Conservation (phyloP, 2,329 filamentous ascomycete species). For the Microdochium nivale region DNA sequence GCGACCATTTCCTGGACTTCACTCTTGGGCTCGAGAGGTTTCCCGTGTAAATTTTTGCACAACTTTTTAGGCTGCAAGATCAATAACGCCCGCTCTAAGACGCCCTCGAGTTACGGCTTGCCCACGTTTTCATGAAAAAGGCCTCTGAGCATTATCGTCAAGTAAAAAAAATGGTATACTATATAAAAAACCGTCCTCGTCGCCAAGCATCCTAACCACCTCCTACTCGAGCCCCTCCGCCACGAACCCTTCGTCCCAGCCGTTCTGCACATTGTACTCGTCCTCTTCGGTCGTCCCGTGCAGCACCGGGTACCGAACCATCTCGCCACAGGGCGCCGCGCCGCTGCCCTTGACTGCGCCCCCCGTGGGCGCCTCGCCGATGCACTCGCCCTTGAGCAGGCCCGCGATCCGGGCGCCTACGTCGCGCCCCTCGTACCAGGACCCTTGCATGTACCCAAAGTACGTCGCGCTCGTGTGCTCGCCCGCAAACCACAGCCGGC, state of each 20-base stretch:
- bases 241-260: slow-evolving; percentile 22
- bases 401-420: slow-evolving; percentile 35
- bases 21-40: no score
- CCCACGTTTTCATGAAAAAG: no score
- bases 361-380: slow-evolving; percentile 1
- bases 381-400: slow-evolving; percentile 18
- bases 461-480: slow-evolving; percentile 55
- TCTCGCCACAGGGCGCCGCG: slow-evolving; percentile 14
- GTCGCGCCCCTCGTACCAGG: slow-evolving; percentile 46
- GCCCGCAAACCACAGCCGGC: slow-evolving; percentile 54
- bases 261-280: slow-evolving; percentile 23
- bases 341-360: slow-evolving; percentile 13
- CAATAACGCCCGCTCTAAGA: no score
- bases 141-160: no score
- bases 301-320: slow-evolving; percentile 18
- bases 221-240: background rate
- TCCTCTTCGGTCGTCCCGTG: slow-evolving; percentile 24
- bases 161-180: no score
- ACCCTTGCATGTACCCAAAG: slow-evolving; percentile 58
- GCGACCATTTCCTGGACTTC: no score
- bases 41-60: no score
- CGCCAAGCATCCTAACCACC: background rate
- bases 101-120: no score
- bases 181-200: no score
- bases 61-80: no score